Percentiles rank a stretch among this genome's conserved stretches.
Evolutionary conservation across 805 yeast genomes (phyloP).

Genomic region (Kluyveromyces nonfermentans): DNA sequence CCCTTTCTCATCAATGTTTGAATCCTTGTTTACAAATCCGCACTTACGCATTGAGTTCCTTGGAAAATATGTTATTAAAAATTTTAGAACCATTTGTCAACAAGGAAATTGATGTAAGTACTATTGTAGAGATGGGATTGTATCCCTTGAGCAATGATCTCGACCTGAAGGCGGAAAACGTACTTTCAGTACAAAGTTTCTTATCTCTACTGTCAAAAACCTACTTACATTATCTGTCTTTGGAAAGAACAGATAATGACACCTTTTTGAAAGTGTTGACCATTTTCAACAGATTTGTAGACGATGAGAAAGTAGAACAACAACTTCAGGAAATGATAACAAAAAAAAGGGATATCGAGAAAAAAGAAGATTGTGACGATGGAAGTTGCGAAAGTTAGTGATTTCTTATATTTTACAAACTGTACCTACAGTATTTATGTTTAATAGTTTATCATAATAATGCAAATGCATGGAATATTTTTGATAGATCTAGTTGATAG

Average conservation of each 20-base stretch:
- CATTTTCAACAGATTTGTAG: slow-evolving; percentile 32
- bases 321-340: slow-evolving; percentile 32
- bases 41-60: slow-evolving; percentile 48
- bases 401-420: background rate
- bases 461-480: background rate
- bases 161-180: slow-evolving; percentile 46
- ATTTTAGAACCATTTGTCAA: slow-evolving; percentile 29
- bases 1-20: slow-evolving; percentile 79
- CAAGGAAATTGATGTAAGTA: slow-evolving; percentile 38
- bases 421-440: background rate
- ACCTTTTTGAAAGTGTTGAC: slow-evolving; percentile 31
- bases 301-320: slow-evolving; percentile 31
- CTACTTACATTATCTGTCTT: slow-evolving; percentile 40
- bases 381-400: too few relatives aligned
- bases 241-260: slow-evolving; percentile 30
- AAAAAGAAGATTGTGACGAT: background rate
- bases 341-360: slow-evolving; percentile 29
- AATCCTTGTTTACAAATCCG: slow-evolving; percentile 80
- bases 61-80: slow-evolving; percentile 40
- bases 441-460: background rate
- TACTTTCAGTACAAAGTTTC: slow-evolving; percentile 52
- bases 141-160: slow-evolving; percentile 64
- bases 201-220: slow-evolving; percentile 58
- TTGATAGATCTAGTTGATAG: background rate
- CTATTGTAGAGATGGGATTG: slow-evolving; percentile 62